A percentile compares a stretch with the other conserved stretches of the same genome.
These are phyloP conservation scores for Orbilia ellipsospora DNA, from an alignment of 2,329 filamentous ascomycete genomes.

Conservation along the genomic window DNA sequence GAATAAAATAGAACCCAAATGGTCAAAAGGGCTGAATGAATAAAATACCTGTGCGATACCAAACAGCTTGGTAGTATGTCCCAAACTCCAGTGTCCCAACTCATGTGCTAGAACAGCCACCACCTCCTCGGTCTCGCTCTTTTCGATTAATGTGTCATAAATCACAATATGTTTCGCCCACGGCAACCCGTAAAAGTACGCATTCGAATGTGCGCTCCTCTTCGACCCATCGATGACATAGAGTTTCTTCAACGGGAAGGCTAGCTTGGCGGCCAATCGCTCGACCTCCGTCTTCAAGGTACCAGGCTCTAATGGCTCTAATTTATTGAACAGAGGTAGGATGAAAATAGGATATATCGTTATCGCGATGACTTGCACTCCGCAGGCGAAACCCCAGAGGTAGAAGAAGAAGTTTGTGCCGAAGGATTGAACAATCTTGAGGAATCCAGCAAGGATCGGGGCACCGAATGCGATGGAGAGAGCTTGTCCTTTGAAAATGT, in stretches of 20 bases:
- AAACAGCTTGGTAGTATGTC: slow-evolving; percentile 92
- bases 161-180: slow-evolving; percentile 99
- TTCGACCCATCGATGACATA: slow-evolving; percentile 95
- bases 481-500: slow-evolving; percentile 90
- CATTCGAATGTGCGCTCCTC: slow-evolving; percentile 87
- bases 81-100: slow-evolving; percentile 95
- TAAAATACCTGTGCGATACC: slow-evolving; percentile 79
- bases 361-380: slow-evolving; percentile 91
- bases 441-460: slow-evolving; percentile 89
- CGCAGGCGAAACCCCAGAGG: slow-evolving; percentile 91
- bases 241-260: slow-evolving; percentile 91
- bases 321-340: slow-evolving; percentile 96
- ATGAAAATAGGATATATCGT: slow-evolving; percentile 96
- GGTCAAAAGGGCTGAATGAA: neutral
- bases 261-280: slow-evolving; percentile 80
- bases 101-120: slow-evolving; percentile 95
- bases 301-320: slow-evolving; percentile 89
- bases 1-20: neutral
- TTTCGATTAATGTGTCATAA: slow-evolving; percentile 96
- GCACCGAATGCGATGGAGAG: slow-evolving; percentile 82
- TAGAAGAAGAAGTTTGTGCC: slow-evolving; percentile 98
- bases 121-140: slow-evolving; percentile 82
- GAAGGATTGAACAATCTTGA: slow-evolving; percentile 93
- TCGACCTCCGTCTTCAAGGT: slow-evolving; percentile 89
- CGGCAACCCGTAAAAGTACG: slow-evolving; percentile 95